phyloP scores from a whole-genome alignment of 306 rosid species.

The Sicyos baderoa region DNA sequence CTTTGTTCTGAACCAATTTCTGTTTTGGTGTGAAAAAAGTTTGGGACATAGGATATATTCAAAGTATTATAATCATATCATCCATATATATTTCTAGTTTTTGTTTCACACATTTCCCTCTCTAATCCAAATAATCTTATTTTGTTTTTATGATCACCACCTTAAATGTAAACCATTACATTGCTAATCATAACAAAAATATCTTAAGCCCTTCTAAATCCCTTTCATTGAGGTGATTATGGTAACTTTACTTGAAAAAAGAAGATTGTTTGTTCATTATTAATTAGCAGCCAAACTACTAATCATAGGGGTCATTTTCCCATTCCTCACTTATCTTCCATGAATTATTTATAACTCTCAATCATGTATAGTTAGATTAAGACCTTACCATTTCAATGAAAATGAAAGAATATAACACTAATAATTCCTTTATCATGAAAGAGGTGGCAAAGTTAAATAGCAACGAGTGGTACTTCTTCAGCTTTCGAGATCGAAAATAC shows the following conservation, averaged over 20 bases:
- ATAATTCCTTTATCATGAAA: neutral
- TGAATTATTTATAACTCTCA: neutral
- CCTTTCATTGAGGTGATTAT: neutral
- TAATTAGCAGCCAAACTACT: neutral
- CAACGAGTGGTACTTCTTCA: slow-evolving; percentile 94
- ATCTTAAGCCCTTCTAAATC: neutral
- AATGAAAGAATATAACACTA: neutral
- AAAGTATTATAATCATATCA: neutral
- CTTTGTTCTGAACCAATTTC: neutral
- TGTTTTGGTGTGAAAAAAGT: neutral
- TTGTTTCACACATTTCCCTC: neutral
- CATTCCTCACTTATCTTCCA: neutral
- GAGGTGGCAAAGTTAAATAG: slow-evolving; percentile 96
- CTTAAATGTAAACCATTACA: slow-evolving; percentile 3
- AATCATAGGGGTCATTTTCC: neutral
- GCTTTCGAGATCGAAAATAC: slow-evolving; percentile 92
- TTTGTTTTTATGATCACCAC: neutral
- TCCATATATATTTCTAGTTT: neutral
- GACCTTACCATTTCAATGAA: neutral
- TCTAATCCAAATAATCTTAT: neutral
- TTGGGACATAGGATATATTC: neutral
- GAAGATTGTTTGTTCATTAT: neutral
- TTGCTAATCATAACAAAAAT: neutral
- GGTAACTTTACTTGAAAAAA: neutral
- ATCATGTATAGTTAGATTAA: too few species aligned